These are phyloP conservation scores for Fomitopsis pinicola DNA, from an alignment of 1,284 basidiomycete genomes.

Conservation along the genomic window DNA sequence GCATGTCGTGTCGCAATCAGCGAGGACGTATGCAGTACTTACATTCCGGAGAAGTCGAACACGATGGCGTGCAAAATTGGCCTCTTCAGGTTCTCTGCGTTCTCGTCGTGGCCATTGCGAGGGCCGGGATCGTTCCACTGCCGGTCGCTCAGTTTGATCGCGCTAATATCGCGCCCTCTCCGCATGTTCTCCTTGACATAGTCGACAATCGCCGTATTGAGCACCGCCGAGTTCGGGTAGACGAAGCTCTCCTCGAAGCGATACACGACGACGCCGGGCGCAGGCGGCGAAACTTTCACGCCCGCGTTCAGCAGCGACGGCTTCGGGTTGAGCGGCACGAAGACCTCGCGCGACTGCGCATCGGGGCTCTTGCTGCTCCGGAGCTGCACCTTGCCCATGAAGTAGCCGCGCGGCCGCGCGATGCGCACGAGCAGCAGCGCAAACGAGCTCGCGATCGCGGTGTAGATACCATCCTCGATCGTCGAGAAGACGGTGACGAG, in stretches of 20 bases:
- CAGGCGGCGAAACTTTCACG: constrained; percentile 74
- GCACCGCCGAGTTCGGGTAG: constrained; percentile 86
- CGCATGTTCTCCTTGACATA: constrained; percentile 77
- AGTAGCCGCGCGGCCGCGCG: constrained; percentile 88
- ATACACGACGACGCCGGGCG: constrained; percentile 89
- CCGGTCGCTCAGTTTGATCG: constrained; percentile 66
- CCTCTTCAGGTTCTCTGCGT: constrained; percentile 49
- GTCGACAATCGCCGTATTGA: constrained; percentile 78
- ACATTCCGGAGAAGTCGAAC: constrained; percentile 89
- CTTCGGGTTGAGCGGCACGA: constrained; percentile 69
- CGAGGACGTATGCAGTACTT: constrained; percentile 24
- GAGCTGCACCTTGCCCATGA: constrained; percentile 76
- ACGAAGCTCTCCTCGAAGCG: constrained; percentile 92
- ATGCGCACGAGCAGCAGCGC: constrained; percentile 87
- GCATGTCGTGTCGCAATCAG: neutral
- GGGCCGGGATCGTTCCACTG: constrained; percentile 96
- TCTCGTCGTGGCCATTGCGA: constrained; percentile 42
- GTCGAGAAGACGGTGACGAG: constrained; percentile 84
- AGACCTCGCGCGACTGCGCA: constrained; percentile 68
- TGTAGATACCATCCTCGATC: constrained; percentile 95
- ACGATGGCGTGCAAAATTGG: constrained; percentile 84
- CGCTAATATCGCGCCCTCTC: constrained; percentile 71
- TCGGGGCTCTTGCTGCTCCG: constrained; percentile 28
- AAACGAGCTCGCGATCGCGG: constrained; percentile 77
- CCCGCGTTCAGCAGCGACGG: constrained; percentile 62